These are phyloP conservation scores for Flaveria robusta DNA, from an alignment of 129 eudicot genomes.

Conservation along the genomic window DNA sequence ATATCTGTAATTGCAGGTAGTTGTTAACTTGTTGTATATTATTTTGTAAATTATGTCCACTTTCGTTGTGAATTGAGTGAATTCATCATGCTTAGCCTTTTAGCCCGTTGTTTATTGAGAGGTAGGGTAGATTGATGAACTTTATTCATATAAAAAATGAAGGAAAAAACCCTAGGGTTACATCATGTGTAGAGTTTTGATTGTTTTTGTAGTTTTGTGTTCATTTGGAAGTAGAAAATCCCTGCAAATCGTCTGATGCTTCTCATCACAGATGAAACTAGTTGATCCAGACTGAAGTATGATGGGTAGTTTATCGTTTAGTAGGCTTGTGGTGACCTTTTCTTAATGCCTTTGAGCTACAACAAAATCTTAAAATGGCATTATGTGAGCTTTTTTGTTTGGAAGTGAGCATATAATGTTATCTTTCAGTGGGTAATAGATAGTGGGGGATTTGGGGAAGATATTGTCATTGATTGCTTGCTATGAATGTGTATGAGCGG, in stretches of 20 bases:
- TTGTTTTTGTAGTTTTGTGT: slow-evolving; percentile 11
- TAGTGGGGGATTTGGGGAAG: slow-evolving; percentile 33
- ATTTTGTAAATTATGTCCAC: slow-evolving; percentile 9
- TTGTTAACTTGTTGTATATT: not conserved
- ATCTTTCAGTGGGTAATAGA: slow-evolving; percentile 35
- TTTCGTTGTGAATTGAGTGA: slow-evolving; percentile 17
- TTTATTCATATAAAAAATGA: slow-evolving; percentile 9
- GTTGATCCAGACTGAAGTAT: not conserved
- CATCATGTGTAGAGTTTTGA: too few species aligned
- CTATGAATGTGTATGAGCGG: slow-evolving; percentile 50
- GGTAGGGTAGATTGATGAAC: slow-evolving; percentile 32
- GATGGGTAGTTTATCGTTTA: slow-evolving; percentile 9
- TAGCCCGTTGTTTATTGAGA: slow-evolving; percentile 14
- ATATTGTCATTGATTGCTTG: slow-evolving; percentile 43
- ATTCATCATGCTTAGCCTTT: slow-evolving; percentile 33
- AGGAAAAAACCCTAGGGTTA: slow-evolving; percentile 11
- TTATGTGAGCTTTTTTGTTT: slow-evolving; percentile 23
- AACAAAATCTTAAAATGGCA: slow-evolving; percentile 24
- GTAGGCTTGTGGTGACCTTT: slow-evolving; percentile 20
- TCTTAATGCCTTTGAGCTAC: slow-evolving; percentile 20
- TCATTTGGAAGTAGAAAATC: too few species aligned
- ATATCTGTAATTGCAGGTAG: slow-evolving; percentile 81
- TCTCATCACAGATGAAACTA: not conserved
- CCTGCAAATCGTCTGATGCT: too few species aligned
- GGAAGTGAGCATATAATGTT: slow-evolving; percentile 20